These are phyloP conservation scores for Amanita brunnescens DNA, from an alignment of 768 basidiomycete genomes.

Conservation along the genomic window DNA sequence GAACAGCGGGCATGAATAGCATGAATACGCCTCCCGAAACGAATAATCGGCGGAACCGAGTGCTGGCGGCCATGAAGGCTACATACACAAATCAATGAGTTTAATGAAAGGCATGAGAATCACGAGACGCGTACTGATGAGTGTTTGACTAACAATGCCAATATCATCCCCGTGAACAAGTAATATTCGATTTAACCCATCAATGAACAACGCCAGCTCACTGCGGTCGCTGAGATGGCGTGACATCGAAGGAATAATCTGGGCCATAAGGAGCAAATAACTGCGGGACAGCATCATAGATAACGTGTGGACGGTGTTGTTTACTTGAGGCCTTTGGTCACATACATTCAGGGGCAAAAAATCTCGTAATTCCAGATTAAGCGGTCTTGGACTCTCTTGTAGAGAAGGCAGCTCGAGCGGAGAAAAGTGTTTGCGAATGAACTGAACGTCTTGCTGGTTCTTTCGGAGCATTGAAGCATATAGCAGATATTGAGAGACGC, in stretches of 20 bases:
- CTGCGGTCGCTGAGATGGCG: constrained; percentile 60
- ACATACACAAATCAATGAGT: constrained; percentile 15
- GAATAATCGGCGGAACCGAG: constrained; percentile 70
- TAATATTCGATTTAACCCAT: constrained; percentile 64
- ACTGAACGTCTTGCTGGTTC: constrained; percentile 59
- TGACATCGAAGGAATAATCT: constrained; percentile 66
- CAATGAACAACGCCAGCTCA: constrained; percentile 57
- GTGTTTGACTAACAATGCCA: constrained; percentile 64
- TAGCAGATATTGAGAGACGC: constrained; percentile 63
- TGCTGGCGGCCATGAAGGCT: constrained; percentile 71
- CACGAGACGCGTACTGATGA: constrained; percentile 47
- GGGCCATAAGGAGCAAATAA: constrained; percentile 57
- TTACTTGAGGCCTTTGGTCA: background rate
- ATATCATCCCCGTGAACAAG: constrained; percentile 63
- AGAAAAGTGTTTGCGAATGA: constrained; percentile 56
- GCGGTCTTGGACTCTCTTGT: constrained; percentile 17
- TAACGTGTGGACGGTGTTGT: constrained; percentile 25
- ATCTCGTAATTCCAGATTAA: constrained; percentile 33
- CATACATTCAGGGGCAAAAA: constrained; percentile 33
- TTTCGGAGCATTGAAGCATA: constrained; percentile 56
- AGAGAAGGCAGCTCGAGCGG: constrained; percentile 49
- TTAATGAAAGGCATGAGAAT: constrained; percentile 4
- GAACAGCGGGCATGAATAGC: constrained; percentile 64
- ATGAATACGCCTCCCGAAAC: constrained; percentile 63
- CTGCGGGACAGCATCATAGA: constrained; percentile 62